A percentile compares a stretch with the other conserved stretches of the same genome.
Conservation (phyloP, 2,329 filamentous ascomycete genomes). For the Fusarium miscanthi region DNA sequence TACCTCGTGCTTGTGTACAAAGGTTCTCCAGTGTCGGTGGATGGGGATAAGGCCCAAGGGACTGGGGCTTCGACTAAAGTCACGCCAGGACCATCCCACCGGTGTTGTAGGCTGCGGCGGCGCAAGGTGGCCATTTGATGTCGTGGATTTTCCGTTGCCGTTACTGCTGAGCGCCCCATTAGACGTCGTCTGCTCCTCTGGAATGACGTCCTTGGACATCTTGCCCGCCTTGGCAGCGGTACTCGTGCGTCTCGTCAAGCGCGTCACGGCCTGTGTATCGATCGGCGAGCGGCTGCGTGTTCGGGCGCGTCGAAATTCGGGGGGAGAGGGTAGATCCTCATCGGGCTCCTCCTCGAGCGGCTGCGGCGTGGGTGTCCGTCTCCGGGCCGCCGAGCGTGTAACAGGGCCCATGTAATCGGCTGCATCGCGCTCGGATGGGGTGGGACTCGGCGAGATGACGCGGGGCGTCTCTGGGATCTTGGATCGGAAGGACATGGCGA, state of each 20-base stretch:
- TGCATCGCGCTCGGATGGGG: constrained; percentile 54
- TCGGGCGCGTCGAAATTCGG: constrained; percentile 70
- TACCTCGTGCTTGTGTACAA: constrained; percentile 97
- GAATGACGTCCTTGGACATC: constrained; percentile 32
- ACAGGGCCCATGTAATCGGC: constrained; percentile 74
- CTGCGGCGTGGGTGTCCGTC: constrained; percentile 65
- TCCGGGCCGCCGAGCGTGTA: constrained; percentile 77
- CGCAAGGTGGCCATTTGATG: constrained; percentile 74
- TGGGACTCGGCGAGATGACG: constrained; percentile 90
- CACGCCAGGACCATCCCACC: constrained; percentile 80
- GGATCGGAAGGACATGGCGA: constrained; percentile 63
- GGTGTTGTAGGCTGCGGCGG: constrained; percentile 71
- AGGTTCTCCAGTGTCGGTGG: constrained; percentile 88
- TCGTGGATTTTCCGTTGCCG: constrained; percentile 48
- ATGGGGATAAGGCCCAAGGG: constrained; percentile 95
- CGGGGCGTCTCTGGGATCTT: constrained; percentile 81
- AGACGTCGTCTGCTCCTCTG: constrained; percentile 41
- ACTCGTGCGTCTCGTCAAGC: constrained; percentile 62
- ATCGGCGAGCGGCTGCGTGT: constrained; percentile 78
- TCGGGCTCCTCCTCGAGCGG: constrained; percentile 69
- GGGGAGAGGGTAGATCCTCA: constrained; percentile 59
- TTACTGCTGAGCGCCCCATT: constrained; percentile 50
- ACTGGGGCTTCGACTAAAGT: constrained; percentile 90
- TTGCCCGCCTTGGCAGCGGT: constrained; percentile 48
- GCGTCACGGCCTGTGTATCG: constrained; percentile 61